Percentiles rank a stretch among this genome's conserved stretches.
Conservation (phyloP, 2,329 filamentous ascomycete genomes). For the Rhynchosporium secalis region DNA sequence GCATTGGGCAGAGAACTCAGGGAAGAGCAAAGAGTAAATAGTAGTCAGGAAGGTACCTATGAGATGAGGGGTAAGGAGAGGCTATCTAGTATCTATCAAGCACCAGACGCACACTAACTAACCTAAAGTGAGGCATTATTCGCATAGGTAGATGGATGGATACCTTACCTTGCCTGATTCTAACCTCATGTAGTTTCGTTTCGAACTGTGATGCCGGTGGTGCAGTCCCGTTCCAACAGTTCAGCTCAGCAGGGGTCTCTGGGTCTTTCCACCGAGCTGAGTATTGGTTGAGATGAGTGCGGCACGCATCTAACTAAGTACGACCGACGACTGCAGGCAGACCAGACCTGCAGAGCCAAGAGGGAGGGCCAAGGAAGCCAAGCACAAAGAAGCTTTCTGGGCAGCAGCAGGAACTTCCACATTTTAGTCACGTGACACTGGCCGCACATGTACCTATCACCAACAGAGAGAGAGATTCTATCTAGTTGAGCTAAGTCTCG, state of each 20-base stretch:
- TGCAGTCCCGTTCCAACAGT: no score
- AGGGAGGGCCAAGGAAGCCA: slow-evolving; percentile 10
- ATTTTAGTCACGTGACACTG: no score
- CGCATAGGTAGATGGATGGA: no score
- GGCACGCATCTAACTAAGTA: no score
- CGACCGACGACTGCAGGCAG: no score
- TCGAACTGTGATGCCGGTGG: neutral
- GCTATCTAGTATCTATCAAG: neutral
- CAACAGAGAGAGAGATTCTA: no score
- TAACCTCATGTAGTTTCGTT: neutral
- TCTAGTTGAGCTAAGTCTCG: no score
- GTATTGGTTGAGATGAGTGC: neutral
- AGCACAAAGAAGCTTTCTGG: slow-evolving; percentile 9
- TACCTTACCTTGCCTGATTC: neutral
- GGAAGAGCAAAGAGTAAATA: neutral
- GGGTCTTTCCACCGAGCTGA: no score
- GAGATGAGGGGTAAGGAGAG: slow-evolving; percentile 4
- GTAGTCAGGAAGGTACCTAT: no score
- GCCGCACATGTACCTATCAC: no score
- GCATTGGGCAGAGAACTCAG: neutral
- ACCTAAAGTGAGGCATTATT: neutral
- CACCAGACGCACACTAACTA: neutral
- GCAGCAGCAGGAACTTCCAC: neutral
- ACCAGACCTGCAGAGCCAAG: neutral
- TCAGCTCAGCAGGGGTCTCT: no score